Percentiles rank a stretch among this genome's conserved stretches.
These are phyloP conservation scores for Sporobolus alterniflorus DNA, from an alignment of 202 grass and related monocot genomes.

Conservation along the genomic window DNA sequence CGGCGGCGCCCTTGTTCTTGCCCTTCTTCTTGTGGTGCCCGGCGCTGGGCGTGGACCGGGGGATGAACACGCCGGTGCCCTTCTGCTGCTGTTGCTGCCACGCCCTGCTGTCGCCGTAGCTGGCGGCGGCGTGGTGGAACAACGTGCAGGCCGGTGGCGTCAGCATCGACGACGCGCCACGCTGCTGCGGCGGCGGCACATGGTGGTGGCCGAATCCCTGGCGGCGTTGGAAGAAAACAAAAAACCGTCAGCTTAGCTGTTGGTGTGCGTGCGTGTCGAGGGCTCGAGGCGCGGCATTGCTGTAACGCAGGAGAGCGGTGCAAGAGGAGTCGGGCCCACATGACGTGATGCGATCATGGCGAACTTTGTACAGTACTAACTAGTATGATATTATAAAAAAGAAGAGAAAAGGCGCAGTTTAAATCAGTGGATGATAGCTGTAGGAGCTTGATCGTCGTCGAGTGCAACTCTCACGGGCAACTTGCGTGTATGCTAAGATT, in stretches of 20 bases:
- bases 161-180: conserved; percentile 42
- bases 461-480: conserved; percentile 3
- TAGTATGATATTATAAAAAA: neutral
- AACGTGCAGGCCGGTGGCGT: conserved; percentile 57
- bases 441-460: neutral
- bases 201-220: conserved; percentile 61
- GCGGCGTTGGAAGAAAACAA: neutral
- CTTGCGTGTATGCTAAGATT: conserved; percentile 48
- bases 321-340: neutral
- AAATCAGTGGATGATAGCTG: conserved; percentile 3
- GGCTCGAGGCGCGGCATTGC: neutral
- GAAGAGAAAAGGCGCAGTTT: neutral
- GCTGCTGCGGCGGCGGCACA: conserved; percentile 38
- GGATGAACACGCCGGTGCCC: conserved; percentile 76
- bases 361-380: neutral
- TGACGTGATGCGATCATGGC: conserved; percentile 36
- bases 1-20: conserved; percentile 24
- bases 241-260: conserved; percentile 14
- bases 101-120: conserved; percentile 25
- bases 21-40: conserved; percentile 33
- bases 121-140: conserved; percentile 58
- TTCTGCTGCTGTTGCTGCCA: conserved; percentile 41
- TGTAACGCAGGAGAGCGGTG: too few relatives aligned
- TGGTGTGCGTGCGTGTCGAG: neutral
- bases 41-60: conserved; percentile 40